Evolutionary conservation across 768 basidiomycete genomes (phyloP), one percentile per base, ranked within the genome.

Genomic region (Mrakia hoshinonis): DNA sequence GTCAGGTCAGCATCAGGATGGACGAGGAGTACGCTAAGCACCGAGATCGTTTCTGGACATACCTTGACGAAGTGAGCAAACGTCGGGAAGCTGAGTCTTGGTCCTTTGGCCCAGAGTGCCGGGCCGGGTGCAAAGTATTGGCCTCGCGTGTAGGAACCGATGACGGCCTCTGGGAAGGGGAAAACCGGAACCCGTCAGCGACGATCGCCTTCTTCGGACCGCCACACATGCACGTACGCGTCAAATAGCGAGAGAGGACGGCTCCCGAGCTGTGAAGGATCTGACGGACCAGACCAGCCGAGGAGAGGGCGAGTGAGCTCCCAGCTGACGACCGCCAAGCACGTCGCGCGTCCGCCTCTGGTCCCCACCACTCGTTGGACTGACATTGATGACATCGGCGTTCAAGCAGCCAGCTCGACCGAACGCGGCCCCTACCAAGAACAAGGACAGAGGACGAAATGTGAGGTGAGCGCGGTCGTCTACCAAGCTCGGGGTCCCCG

Each of bases 171-270:
- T 64, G 46, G 12, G 22, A 38, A 43, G 38, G 38, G 29, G 18
- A 18, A 4, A 18, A 34, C 9, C 2, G 29, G 15, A 22, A 26
- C 4, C 39, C 60, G 20, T 39, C 34, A 1, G 29, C 58, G 36
- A 55, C 54, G 60, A n/a, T n/a, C 34, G 62, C n/a, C 4, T 39
- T 24, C 10, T 22, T 64, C 4, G 26, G n/a, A 13, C n/a, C n/a
- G 31, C 24, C 11, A 13, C 4, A 26, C 4, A 24, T 15, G 26
- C 0, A 48, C 63, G 46, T 11, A 64, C 63, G 63, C 20, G 63
- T 64, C 24, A 64, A 46, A 26, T 64, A 64, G n/a, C 63, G 63
- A 64, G 63, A 64, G 46, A 64, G 46, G 39, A 47, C 43, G 22
- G 63, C 63, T 1, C 46, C 46, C n/a, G 39, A 47, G 46, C 39